phyloP scores from a whole-genome alignment of 768 basidiomycete species.

The Psilocybe cubensis region DNA sequence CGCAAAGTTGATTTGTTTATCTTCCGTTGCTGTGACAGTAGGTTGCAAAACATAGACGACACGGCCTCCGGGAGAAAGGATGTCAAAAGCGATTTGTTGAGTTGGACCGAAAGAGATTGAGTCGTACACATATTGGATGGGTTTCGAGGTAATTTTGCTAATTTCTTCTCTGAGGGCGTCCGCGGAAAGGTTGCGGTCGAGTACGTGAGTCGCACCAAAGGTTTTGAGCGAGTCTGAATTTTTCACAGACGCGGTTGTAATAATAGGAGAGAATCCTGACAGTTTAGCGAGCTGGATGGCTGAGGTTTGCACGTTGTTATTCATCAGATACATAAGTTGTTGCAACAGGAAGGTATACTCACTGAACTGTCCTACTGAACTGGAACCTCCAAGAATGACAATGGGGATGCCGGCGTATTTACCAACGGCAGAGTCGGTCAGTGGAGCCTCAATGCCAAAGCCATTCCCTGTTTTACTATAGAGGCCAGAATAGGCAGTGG shows the following conservation, averaged over 20 bases:
- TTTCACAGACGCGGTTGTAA: constrained; percentile 36
- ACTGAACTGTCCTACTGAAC: constrained; percentile 55
- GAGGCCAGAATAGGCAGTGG: constrained; percentile 39
- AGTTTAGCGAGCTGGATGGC: constrained; percentile 40
- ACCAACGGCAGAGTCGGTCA: constrained; percentile 36
- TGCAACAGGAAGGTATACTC: neutral
- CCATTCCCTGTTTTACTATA: constrained; percentile 25
- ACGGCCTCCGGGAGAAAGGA: constrained; percentile 37
- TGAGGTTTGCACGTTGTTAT: neutral
- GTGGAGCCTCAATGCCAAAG: constrained; percentile 26
- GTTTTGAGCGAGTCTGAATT: constrained; percentile 33
- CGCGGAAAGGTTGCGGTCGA: constrained; percentile 30
- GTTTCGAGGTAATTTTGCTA: constrained; percentile 23
- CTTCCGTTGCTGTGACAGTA: constrained; percentile 21
- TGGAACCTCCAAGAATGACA: constrained; percentile 49
- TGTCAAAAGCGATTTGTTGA: constrained; percentile 22
- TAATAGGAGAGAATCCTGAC: constrained; percentile 45
- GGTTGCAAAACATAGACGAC: constrained; percentile 36
- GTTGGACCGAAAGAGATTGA: constrained; percentile 25
- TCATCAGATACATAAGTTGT: constrained; percentile 20
- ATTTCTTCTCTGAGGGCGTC: constrained; percentile 20
- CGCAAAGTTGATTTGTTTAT: constrained; percentile 9
- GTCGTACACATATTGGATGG: constrained; percentile 28
- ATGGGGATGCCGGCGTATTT: constrained; percentile 48
- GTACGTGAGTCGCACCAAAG: constrained; percentile 43